Evolutionary conservation across 257 asterid genomes (phyloP), one percentile per base, ranked within the genome.

Genomic region (Nicotiana noctiflora): DNA sequence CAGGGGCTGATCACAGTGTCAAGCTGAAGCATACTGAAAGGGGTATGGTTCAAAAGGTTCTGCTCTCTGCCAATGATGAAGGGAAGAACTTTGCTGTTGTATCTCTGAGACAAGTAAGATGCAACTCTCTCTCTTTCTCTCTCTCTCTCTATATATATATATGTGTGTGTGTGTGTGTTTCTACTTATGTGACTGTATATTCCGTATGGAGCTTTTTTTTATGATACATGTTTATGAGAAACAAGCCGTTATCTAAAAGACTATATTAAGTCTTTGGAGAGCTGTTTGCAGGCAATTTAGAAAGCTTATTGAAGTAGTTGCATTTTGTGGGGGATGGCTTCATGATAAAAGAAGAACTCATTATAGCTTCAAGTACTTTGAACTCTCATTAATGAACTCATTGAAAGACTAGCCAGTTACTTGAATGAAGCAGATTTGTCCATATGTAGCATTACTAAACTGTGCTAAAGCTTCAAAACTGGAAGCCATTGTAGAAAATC

Each of bases 11-110:
- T 81, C 95, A 96, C 46, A 96, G 98, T 80, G 85, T 96, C 80
- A 96, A 96, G 84, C 84, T 94, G 82, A 92, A 92, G 92, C 99
- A 96, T 81, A 96, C 98, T 0, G 99, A 96, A 84, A 87, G 93
- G 78, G 99, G 99, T 65, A 90, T 91, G 94, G 99, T 96, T 83
- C 98, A 96, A 83, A 94, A 92, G 84, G 98, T 96, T 3, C 84
- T 92, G 65, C 91, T 90, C 68, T 92, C 98, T 25, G 89, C 97
- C 44, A 93, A 96, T 79, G 99, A 96, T 34, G 98, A 92, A 6
- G 99, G 98, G 56, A 96, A 90, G 83, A 91, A 86, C 76, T 92
- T 88, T 80, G 98, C 97, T 18, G 93, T 88, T 4, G 99, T 96
- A 25, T 92, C 97, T 66, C 76, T 96, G 81, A 90, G 97, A 90